phyloP scores from a whole-genome alignment of 1,284 basidiomycete genomes.

The Athelia sp. region DNA sequence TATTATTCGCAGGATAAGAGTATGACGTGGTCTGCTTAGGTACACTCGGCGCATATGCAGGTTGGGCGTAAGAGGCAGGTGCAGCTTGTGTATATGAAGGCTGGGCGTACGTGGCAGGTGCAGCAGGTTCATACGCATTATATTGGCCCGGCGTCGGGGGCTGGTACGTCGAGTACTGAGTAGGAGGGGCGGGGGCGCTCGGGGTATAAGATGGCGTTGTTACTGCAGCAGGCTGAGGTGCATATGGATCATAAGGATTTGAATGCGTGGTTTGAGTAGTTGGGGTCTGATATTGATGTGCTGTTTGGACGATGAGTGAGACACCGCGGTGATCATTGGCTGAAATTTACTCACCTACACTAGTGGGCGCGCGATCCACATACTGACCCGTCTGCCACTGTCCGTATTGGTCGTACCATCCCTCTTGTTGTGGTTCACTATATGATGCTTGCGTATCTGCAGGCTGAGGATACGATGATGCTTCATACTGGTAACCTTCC shows the following conservation, averaged over 20 bases:
- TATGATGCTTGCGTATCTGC: constrained; percentile 6
- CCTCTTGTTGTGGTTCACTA: constrained; percentile 23
- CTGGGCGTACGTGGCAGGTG: no score
- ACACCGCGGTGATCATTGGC: not conserved
- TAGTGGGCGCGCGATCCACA: constrained; percentile 7
- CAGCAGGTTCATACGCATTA: not conserved
- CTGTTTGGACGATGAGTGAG: not conserved
- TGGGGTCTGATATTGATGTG: constrained; percentile 5
- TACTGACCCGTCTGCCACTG: constrained; percentile 20
- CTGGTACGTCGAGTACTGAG: constrained; percentile 10
- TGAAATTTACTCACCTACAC: constrained; percentile 19
- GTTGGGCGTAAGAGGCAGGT: constrained; percentile 14
- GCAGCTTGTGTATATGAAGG: no score
- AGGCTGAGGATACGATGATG: constrained; percentile 10
- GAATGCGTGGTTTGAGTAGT: constrained; percentile 4
- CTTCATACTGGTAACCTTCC: constrained; percentile 9
- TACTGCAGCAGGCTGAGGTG: constrained; percentile 18
- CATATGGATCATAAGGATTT: constrained; percentile 25
- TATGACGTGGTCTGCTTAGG: not conserved
- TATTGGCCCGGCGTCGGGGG: not conserved
- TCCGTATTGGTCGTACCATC: constrained; percentile 20
- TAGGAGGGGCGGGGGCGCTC: constrained; percentile 13
- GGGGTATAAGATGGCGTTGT: constrained; percentile 14
- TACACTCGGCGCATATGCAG: not conserved
- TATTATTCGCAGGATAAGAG: constrained; percentile 1